Base-by-base conservation (phyloP, 192 early-diverging fungal species). In the Fimicolochytrium jonesii region DNA sequence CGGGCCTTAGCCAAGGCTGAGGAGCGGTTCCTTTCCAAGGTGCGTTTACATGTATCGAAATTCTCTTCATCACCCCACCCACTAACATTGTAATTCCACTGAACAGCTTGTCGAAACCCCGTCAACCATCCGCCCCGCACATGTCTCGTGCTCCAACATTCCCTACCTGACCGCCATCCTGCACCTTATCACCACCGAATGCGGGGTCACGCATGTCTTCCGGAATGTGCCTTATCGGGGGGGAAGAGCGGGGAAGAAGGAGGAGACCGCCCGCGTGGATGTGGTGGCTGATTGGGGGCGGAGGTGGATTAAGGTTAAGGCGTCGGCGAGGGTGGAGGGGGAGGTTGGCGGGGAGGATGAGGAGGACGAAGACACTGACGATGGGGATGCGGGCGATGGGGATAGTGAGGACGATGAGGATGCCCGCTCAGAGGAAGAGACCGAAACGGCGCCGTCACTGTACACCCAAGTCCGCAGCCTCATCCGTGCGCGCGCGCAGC, bases 291-390 rank as follows among this genome's bases (percentile, higher is more conserved):
- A 49, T 26, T 13, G 39, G 17, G 74, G 71, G 17, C 43, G 42
- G 32, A 15, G 55, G 11, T 80, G 78, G 78, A 56, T 80, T 20
- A 80, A 80, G 47, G 72, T 75, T 6, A 75, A 77, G 37, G 73
- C 78, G 1, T 68, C 68, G 3, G 32, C 48, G 0, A n/a, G 77
- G 41, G 64, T 50, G 35, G 61, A 48, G 13, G 49, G 58, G 15
- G 41, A 63, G 25, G 44, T 25, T n/a, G 77, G 77, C n/a, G 48
- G 67, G 3, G 39, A 58, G 7, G 66, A 56, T 7, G 50, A 34
- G 18, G 57, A 68, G 6, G 55, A 52, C 26, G 45, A 63, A 7
- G 68, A 57, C 31, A 28, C 32, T 59, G 58, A 52, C 25, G 56
- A 47, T 7, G 17, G 37, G 9, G 45, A 68, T 28, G n/a, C n/a